Evolutionary conservation across 1,139 yeast genomes (phyloP), one percentile per base, ranked within the genome.

Genomic region (Pichia sp.): DNA sequence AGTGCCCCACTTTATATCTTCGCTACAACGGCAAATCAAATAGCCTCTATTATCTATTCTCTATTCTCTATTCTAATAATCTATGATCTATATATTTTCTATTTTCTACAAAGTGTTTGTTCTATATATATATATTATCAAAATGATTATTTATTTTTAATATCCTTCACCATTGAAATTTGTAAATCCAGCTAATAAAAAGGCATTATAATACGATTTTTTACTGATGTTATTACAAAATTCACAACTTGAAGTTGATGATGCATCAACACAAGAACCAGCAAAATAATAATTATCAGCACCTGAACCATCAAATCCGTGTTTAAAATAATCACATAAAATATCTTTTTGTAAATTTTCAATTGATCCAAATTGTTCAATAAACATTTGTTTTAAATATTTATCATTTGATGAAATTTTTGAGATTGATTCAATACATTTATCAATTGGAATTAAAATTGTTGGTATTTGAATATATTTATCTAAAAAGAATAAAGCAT

Each of bases 271-370:
- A 63, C 92, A 82, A 2, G 85, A 77, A 1, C 92, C 92, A 26
- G 87, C 85, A 69, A 82, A 82, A 59, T 78, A 82, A 60, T 79
- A 82, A 60, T 83, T 82, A 55, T 82, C 87, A 7, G 87, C 87
- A 37, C 92, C 92, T 7, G 85, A 78, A 2, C 87, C 80, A 58
- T 82, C 89, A 61, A 82, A 83, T 53, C 85, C 87, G 57, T 81
- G 87, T 39, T 79, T 74, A 65, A 80, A 83, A 50, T 83, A 83
- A 58, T 82, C 89, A 41, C 76, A 72, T 40, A 82, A 62, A 38
- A 82, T 78, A 6, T 71, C 66, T 50, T 72, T 63, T 55, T 77
- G 71, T 46, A 82, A 63, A 16, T 69, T 71, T 26, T 73, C 75
- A 2, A 72, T 67, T 2, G 76, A 65, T 0, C 76, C 81, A 57